Evolutionary conservation across 2,329 filamentous ascomycete species (phyloP), one percentile per base, ranked within the genome.

Genomic region (Myriosclerotinia scirpicola): DNA sequence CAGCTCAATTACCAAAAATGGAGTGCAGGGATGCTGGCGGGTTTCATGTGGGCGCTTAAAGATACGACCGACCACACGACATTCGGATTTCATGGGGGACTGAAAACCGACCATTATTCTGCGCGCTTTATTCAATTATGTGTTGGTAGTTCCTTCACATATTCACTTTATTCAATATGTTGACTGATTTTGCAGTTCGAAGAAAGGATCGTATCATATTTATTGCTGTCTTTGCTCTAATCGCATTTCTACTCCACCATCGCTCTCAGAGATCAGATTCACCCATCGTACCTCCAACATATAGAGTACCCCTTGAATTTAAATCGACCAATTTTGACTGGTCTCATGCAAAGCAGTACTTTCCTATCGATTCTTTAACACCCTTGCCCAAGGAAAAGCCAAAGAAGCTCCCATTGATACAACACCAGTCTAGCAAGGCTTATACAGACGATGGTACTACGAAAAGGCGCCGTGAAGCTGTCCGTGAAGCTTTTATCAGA

Each of bases 401-500:
- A 2, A 30, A 52, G 15, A 54, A 54, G 38, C 50, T 54, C 12
- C 50, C 48, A 15, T 15, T 36, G 14, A 11, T 64, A 30, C 60
- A 64, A 36, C 60, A 64, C 22, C 34, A 64, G 30, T 64, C 36
- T 44, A 26, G 5, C 22, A 64, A 54, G 42, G 17, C 36, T 26
- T 12, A 42, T 14, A 38, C 36, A 22, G 38, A 64, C 3, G 20
- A 30, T 46, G 38, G 6, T 14, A 42, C 14, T 6, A 42, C 38
- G n/a, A 38, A 64, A 15, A 46, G 50, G 30, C 62, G 70, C 20
- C 61, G 65, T 34, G 53, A 65, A 7, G 59, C 65, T 60, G 71
- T 74, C 9, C 71, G 72, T 48, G 68, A 69, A 11, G 64, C 64
- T 6, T 72, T 73, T 53, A 60, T 61, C 34, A 70, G 69, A 65